Percentiles rank a stretch among this genome's conserved stretches.
These are phyloP conservation scores for Beta vulgaris DNA, from an alignment of 148 eudicot species.

Conservation along the genomic window DNA sequence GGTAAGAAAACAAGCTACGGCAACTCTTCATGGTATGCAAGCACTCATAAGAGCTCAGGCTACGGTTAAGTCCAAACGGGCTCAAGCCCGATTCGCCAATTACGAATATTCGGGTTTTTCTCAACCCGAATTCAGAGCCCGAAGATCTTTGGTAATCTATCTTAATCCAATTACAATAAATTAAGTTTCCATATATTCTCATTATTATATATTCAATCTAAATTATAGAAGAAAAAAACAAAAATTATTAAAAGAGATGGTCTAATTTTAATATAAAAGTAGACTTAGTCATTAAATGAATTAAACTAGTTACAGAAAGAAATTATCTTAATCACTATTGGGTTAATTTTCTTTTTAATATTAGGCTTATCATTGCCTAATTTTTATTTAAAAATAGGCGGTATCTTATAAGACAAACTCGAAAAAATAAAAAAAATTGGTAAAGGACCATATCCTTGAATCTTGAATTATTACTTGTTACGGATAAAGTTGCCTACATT, in stretches of 20 bases:
- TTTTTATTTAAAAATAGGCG: no score
- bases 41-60: constrained; percentile 77
- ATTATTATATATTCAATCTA: neutral
- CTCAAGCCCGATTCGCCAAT: constrained; percentile 17
- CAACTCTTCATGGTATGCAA: constrained; percentile 72
- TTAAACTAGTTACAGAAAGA: no score
- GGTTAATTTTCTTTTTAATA: no score
- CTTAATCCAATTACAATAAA: neutral
- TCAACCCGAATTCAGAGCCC: constrained; percentile 28
- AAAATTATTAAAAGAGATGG: no score
- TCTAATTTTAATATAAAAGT: no score
- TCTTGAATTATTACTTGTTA: neutral
- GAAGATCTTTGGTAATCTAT: constrained; percentile 42
- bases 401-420: no score
- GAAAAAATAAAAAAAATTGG: neutral
- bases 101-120: neutral
- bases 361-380: no score
- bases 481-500: neutral
- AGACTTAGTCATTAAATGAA: no score
- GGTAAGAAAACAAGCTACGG: constrained; percentile 78
- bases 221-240: no score
- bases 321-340: no score
- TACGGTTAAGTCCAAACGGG: constrained; percentile 56
- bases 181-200: neutral
- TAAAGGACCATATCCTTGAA: neutral